A percentile compares a stretch with the other conserved stretches of the same genome.
These are phyloP conservation scores for Picochlorum costavermella DNA, from an alignment of 139 green algal species.

Conservation along the genomic window DNA sequence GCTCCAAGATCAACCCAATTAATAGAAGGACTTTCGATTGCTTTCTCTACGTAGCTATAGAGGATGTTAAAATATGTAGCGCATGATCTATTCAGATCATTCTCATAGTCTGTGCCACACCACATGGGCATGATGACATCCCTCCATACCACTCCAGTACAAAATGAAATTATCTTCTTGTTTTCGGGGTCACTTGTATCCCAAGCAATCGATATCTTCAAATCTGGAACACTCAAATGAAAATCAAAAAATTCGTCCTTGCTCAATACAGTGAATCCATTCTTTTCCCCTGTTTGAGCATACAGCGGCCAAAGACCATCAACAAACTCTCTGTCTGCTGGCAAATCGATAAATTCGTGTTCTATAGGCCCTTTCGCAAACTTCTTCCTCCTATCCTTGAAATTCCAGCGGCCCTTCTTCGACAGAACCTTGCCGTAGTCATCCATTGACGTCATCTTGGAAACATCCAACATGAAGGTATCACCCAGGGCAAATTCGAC, in stretches of 20 bases:
- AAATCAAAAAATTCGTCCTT: constrained; percentile 33
- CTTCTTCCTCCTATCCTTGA: constrained; percentile 37
- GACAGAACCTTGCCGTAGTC: constrained; percentile 27
- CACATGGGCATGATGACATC: constrained; percentile 36
- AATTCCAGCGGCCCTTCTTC: constrained; percentile 32
- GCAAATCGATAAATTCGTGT: constrained; percentile 7
- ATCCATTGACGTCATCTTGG: constrained; percentile 24
- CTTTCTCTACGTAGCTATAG: constrained; percentile 21
- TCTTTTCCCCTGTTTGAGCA: constrained; percentile 22
- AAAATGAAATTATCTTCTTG: constrained; percentile 23
- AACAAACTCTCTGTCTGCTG: constrained; percentile 14
- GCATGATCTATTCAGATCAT: constrained; percentile 23
- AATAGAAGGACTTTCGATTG: constrained; percentile 26
- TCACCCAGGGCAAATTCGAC: constrained; percentile 23
- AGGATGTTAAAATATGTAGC: constrained; percentile 34
- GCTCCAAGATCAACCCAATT: constrained; percentile 33
- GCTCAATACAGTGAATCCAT: constrained; percentile 30
- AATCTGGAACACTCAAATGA: constrained; percentile 18
- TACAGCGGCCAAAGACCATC: constrained; percentile 29
- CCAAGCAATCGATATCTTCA: constrained; percentile 6
- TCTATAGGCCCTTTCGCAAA: constrained; percentile 1
- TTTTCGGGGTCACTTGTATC: constrained; percentile 14
- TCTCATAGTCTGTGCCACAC: constrained; percentile 35
- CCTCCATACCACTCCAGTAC: constrained; percentile 22
- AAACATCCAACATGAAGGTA: constrained; percentile 30